Evolutionary conservation across 1,284 basidiomycete species (phyloP), one percentile per base, ranked within the genome.

Genomic region (Heterobasidion irregulare): DNA sequence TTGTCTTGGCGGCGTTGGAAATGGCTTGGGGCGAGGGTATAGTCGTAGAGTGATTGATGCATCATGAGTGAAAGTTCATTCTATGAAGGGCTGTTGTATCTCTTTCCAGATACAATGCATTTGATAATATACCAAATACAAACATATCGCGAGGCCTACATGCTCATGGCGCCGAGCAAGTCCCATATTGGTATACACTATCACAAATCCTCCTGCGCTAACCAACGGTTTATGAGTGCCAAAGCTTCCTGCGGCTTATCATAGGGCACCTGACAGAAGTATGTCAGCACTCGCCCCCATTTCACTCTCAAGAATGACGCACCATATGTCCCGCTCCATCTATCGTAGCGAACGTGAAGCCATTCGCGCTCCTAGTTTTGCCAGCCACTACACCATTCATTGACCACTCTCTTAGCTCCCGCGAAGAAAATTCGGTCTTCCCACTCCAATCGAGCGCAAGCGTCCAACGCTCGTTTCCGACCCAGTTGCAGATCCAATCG

Each of bases 401-500:
- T 1, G 64, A 66, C 89, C 89, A 90, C 26, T 78, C 77, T 45
- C 72, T 69, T 61, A 82, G 63, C 19, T 71, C 64, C 68, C 78
- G 65, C 62, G 67, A 63, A 47, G 64, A 68, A 67, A 81, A 87
- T 19, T 65, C 75, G 7, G 71, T 68, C 58, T 79, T 70, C 2
- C 83, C 82, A n/a, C 74, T 75, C 86, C 86, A 89, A 59, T 83
- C 76, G 59, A 89, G 70, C 1, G 61, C 65, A 48, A 78, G 67
- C 33, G 83, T 81, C 84, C 84, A 86, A 9, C 75, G 69, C 61
- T 86, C 80, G 62, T 89, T 89, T 2, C 82, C 86, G 15, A 89
- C 70, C 77, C 84, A 85, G 68, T 89, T 90, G 65, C 86, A 89
- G 57, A 87, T 83, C 74, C 77, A 86, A 66, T 90, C 87, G 54